Evolutionary conservation across 148 eudicot genomes (phyloP).

Genomic region (Rhododendron ferrugineum): DNA sequence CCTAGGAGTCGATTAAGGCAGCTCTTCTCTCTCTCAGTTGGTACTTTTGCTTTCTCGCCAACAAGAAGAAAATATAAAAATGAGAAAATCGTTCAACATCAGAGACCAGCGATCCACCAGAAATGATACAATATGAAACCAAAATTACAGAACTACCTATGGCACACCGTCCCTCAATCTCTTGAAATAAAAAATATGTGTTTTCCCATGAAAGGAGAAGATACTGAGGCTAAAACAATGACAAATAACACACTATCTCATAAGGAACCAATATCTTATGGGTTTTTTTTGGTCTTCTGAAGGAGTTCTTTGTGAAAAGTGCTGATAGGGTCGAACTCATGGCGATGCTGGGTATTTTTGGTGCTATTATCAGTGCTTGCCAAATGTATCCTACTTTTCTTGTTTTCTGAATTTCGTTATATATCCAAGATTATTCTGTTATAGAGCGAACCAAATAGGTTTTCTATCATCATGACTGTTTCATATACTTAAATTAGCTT

Average conservation of each 20-base stretch:
- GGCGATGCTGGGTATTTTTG: constrained; percentile 84
- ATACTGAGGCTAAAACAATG: neutral
- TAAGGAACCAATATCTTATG: neutral
- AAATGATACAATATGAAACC: neutral
- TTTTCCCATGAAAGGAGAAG: neutral
- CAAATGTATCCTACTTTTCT: constrained; percentile 71
- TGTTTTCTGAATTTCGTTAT: neutral
- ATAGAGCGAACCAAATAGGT: neutral
- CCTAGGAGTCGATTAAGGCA: neutral
- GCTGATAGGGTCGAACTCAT: constrained; percentile 80
- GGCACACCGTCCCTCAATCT: neutral
- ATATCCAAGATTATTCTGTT: neutral
- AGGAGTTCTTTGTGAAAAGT: constrained; percentile 84
- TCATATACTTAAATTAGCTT: neutral
- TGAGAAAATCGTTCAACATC: neutral
- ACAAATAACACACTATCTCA: neutral
- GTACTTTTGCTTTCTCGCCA: neutral
- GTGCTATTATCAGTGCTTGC: constrained; percentile 70
- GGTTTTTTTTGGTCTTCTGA: constrained; percentile 15
- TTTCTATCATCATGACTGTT: neutral
- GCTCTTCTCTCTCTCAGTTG: neutral
- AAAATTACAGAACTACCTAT: neutral
- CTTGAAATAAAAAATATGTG: neutral
- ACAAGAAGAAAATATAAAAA: neutral
- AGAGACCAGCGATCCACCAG: neutral